Conservation (phyloP, 345 rosid genomes). For the Adansonia digitata region DNA sequence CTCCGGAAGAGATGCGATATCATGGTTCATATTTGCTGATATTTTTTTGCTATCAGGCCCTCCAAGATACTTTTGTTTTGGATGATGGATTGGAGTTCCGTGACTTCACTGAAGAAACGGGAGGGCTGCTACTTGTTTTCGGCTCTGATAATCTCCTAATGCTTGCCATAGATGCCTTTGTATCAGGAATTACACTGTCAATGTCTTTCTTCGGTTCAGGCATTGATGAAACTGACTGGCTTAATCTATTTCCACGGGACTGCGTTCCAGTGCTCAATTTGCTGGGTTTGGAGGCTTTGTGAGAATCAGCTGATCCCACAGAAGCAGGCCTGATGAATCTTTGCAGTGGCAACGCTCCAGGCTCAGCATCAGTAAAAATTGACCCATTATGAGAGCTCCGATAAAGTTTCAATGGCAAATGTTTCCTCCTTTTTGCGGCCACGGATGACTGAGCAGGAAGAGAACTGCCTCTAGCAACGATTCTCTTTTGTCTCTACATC, state of each 20-base stretch:
- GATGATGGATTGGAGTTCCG: no score
- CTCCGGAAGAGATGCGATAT: no score
- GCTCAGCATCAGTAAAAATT: conserved; percentile 76
- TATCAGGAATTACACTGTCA: conserved; percentile 35
- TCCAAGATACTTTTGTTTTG: no score
- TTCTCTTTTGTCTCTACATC: conserved; percentile 81
- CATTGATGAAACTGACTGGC: conserved; percentile 58
- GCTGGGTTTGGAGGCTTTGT: conserved; percentile 46
- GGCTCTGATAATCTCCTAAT: conserved; percentile 87
- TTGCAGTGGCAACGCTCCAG: conserved; percentile 71
- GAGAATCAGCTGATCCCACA: conserved; percentile 42
- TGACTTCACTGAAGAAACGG: conserved; percentile 44
- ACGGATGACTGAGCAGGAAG: conserved; percentile 38
- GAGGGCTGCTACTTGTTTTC: conserved; percentile 38
- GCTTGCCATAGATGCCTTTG: conserved; percentile 56
- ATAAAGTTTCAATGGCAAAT: conserved; percentile 51
- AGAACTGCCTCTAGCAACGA: conserved; percentile 63
- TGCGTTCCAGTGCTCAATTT: conserved; percentile 43
- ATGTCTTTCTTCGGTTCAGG: conserved; percentile 57
- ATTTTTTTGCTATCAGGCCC: no score
- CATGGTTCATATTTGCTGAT: no score
- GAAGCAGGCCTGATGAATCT: conserved; percentile 48
- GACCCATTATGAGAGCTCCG: conserved; percentile 62
- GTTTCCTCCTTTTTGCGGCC: conserved; percentile 47
- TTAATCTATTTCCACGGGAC: conserved; percentile 50